Evolutionary conservation across 352 stramenopile genomes (phyloP).

Genomic region (Phytophthora pistaciae): DNA sequence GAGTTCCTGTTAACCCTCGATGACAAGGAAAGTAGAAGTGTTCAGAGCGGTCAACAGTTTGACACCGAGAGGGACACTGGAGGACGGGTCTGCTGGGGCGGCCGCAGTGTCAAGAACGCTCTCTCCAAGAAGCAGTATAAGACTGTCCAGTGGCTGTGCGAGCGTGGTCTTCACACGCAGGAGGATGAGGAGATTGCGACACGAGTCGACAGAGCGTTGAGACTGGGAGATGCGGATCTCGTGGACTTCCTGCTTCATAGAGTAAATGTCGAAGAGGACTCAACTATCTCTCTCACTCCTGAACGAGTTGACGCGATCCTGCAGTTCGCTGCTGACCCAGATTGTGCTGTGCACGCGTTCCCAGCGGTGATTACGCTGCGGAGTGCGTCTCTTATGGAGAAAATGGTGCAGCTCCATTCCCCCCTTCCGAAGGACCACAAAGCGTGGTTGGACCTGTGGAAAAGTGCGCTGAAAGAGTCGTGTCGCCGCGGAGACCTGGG

Average conservation of each 20-base stretch:
- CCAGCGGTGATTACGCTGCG: background rate
- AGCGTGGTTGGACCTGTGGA: background rate
- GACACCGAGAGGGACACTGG: background rate
- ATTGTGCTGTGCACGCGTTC: background rate
- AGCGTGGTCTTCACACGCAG: background rate
- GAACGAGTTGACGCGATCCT: background rate
- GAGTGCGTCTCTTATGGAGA: background rate
- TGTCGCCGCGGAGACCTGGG: background rate
- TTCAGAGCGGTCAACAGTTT: background rate
- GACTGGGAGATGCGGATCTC: background rate
- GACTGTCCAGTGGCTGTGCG: background rate
- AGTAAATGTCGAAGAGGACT: background rate
- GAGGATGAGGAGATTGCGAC: background rate
- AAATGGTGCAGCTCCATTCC: background rate
- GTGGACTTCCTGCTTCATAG: background rate
- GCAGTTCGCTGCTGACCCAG: background rate
- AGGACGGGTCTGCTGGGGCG: background rate
- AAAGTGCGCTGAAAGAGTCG: background rate
- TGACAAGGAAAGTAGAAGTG: background rate
- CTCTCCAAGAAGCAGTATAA: background rate
- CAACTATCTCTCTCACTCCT: background rate
- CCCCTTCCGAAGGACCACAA: background rate
- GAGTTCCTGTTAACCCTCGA: background rate
- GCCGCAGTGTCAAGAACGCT: background rate
- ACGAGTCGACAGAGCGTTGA: background rate